Conservation (phyloP, 345 rosid species). For the Boechera stricta region DNA sequence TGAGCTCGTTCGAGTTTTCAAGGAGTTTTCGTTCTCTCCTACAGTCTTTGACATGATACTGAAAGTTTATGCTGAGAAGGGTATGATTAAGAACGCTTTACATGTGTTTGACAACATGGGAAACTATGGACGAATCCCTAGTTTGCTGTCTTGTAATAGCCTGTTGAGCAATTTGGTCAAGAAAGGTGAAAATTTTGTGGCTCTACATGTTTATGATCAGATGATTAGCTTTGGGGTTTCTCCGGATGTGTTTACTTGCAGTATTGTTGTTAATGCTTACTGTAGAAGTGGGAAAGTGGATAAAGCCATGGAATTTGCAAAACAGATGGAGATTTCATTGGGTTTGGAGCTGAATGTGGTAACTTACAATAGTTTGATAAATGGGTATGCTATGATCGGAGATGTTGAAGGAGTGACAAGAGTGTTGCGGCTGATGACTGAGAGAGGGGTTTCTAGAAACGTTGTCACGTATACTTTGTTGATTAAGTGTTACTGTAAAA, state of each 20-base stretch:
- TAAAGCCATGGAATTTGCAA: slow-evolving; percentile 58
- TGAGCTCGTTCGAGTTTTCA: slow-evolving; percentile 61
- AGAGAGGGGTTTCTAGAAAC: slow-evolving; percentile 55
- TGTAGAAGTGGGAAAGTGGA: slow-evolving; percentile 62
- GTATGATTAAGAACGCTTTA: slow-evolving; percentile 68
- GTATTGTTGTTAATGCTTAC: slow-evolving; percentile 74
- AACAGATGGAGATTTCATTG: slow-evolving; percentile 49
- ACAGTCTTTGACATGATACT: slow-evolving; percentile 82
- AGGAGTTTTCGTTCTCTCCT: slow-evolving; percentile 65
- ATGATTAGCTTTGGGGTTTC: slow-evolving; percentile 63
- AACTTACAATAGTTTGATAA: slow-evolving; percentile 71
- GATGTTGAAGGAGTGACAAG: slow-evolving; percentile 58
- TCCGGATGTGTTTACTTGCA: slow-evolving; percentile 76
- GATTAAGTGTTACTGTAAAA: slow-evolving; percentile 69
- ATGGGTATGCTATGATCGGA: slow-evolving; percentile 67
- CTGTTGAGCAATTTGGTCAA: slow-evolving; percentile 71
- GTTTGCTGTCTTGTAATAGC: slow-evolving; percentile 73
- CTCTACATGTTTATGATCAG: slow-evolving; percentile 73
- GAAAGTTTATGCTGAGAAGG: slow-evolving; percentile 68
- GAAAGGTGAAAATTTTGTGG: slow-evolving; percentile 55
- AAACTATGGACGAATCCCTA: slow-evolving; percentile 60
- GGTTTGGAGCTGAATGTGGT: slow-evolving; percentile 76
- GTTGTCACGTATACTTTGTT: slow-evolving; percentile 62
- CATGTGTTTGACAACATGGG: slow-evolving; percentile 92
- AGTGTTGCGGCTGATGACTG: slow-evolving; percentile 58